Base-by-base conservation (phyloP, 1,139 yeast species). In the Candida pseudoviswanathii region DNA sequence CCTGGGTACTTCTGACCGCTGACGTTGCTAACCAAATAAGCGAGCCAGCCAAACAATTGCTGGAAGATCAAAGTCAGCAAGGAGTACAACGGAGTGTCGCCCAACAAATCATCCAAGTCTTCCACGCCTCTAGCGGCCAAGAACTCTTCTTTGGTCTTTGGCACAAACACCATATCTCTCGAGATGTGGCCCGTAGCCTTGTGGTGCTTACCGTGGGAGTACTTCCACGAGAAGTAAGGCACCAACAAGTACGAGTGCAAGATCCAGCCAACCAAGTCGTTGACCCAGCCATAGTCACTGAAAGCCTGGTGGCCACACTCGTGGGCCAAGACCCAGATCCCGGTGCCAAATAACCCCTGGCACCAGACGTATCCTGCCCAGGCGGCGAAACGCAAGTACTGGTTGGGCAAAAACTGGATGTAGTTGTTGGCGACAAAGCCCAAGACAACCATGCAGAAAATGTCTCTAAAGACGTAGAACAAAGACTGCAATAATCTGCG, bases 271-370 rank as follows among this genome's bases (percentile, higher is more conserved):
- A 85, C 84, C 44, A 81, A 67, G 66, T 89, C 94, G 66, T 89
- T 88, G 55, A 88, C 79, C 64, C 73, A 66, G 55, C 79, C 80
- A 63, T 83, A 84, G 61, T 87, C 90, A 26, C 89, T 81, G 63
- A 89, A 89, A 30, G 96, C 96, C 51, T 84, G 86, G 68, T 89
- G 96, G 48, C 96, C 96, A 73, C 96, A 89, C 71, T 89, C 96
- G 69, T 89, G 96, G 52, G 96, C 96, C 66, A 89, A 69, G 54
- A 89, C 86, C 96, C 96, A 89, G 56, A 86, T 63, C 33, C 96
- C 96, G 54, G 89, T 85, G 30, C 89, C 88, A 60, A 85, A 78
- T 57, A 87, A 73, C 44, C 95, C 81, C 53, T 73, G 68, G 49
- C 67, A 60, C 58, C 69, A 68, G 45, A 73, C 64, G 51, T 78